A percentile compares a stretch with the other conserved stretches of the same genome.
Evolutionary conservation across 2,329 filamentous ascomycete genomes (phyloP).

Genomic region (Elsinoe fawcettii): DNA sequence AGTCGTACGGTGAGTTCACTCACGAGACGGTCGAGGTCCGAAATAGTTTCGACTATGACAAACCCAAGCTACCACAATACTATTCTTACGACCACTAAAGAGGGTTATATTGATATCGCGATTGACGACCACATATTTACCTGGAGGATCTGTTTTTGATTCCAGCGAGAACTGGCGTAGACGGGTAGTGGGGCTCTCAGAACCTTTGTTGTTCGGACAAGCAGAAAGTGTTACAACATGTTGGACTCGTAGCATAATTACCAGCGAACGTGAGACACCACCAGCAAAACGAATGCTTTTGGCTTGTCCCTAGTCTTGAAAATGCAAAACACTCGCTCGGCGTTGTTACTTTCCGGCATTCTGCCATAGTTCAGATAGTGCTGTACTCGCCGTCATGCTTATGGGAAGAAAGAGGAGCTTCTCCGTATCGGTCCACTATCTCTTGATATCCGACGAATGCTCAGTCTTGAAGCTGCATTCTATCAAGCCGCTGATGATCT

Average conservation of each 20-base stretch:
- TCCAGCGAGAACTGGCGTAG: constrained; percentile 7
- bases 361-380: neutral
- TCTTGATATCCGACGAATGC: too few species aligned
- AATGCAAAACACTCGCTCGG: neutral
- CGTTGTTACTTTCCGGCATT: neutral
- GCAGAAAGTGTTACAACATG: constrained; percentile 4
- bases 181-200: neutral
- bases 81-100: constrained; percentile 8
- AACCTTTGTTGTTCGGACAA: neutral
- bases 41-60: constrained; percentile 19
- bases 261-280: neutral
- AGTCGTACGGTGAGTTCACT: neutral
- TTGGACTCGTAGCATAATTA: neutral
- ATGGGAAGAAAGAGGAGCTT: too few species aligned
- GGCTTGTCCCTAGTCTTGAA: neutral
- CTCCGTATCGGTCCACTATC: too few species aligned
- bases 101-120: constrained; percentile 1
- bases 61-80: constrained; percentile 11
- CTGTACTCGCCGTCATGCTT: too few species aligned
- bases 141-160: constrained; percentile 8
- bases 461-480: too few species aligned
- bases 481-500: too few species aligned
- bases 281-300: neutral
- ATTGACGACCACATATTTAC: constrained; percentile 14
- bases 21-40: neutral